These are phyloP conservation scores for Periglandula ipomoeae DNA, from an alignment of 2,329 filamentous ascomycete species.

Conservation along the genomic window DNA sequence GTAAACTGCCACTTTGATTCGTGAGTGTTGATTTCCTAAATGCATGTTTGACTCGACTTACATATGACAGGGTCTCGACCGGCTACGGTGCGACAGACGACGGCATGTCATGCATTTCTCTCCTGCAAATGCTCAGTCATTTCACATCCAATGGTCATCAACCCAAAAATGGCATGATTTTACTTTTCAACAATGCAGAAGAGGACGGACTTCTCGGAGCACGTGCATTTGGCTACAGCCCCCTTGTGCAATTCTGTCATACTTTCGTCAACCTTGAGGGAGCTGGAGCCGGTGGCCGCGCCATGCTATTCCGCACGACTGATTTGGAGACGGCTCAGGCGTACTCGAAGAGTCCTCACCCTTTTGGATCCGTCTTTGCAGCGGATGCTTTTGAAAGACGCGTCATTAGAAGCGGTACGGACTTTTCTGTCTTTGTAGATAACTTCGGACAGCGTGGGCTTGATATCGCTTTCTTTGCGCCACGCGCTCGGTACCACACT, in stretches of 20 bases:
- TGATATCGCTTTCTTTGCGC: slow-evolving; percentile 85
- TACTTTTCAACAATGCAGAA: slow-evolving; percentile 90
- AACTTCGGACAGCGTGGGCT: slow-evolving; percentile 75
- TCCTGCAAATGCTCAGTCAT: slow-evolving; percentile 78
- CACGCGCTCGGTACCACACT: slow-evolving; percentile 82
- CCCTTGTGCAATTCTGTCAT: slow-evolving; percentile 69
- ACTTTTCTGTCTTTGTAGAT: slow-evolving; percentile 76
- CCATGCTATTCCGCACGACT: slow-evolving; percentile 78
- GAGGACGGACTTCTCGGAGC: slow-evolving; percentile 89
- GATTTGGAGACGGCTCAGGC: slow-evolving; percentile 78
- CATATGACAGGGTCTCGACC: slow-evolving; percentile 63
- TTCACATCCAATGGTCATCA: slow-evolving; percentile 65
- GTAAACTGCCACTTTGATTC: slow-evolving; percentile 92
- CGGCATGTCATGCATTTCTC: slow-evolving; percentile 78
- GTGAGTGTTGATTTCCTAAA: slow-evolving; percentile 23
- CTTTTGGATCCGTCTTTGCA: slow-evolving; percentile 75
- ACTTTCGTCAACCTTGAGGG: slow-evolving; percentile 94
- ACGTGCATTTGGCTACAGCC: slow-evolving; percentile 73
- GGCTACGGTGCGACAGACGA: slow-evolving; percentile 92
- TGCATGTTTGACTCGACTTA: not conserved
- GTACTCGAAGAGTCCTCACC: slow-evolving; percentile 62
- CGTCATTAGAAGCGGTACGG: slow-evolving; percentile 75
- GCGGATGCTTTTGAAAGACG: slow-evolving; percentile 77
- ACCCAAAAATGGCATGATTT: slow-evolving; percentile 71
- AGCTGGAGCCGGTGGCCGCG: slow-evolving; percentile 82